Base-by-base conservation (phyloP, 768 basidiomycete genomes). In the Mycena amicta region DNA sequence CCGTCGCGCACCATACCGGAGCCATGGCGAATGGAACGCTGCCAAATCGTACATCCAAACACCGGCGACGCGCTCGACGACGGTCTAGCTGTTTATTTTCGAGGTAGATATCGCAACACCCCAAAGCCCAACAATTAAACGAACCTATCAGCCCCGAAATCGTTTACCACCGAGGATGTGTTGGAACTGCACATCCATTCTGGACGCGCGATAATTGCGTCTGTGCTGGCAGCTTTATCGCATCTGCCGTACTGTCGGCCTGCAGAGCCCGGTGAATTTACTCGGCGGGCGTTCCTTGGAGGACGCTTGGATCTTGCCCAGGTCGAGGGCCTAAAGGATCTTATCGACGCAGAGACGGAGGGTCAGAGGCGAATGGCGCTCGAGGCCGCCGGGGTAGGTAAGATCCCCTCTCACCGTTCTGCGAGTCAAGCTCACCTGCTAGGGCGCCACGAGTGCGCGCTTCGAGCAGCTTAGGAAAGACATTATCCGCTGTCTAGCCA, bases 291-390 rank as follows among this genome's bases (percentile, higher is more conserved):
- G 0, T 92, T 93, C 61, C 75, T 87, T 26, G 87, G 83, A 20
- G 94, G 94, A 0, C 80, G 92, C 41, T 75, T 96, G 53, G 93
- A 95, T 67, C 73, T 96, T 55, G 93, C 92, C 0, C 89, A 95
- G 72, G 93, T 92, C 1, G 94, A 96, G 68, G 94, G 92, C 4
- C 70, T 96, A 55, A 84, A 87, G 57, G 94, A 95, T 67, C 79
- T 96, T 29, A 88, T 96, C 41, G 87, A 95, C 53, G 92, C 93
- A 0, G 92, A 95, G 67, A 96, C 94, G 0, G 92, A 93, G 64
- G 77, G 75, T 18, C 94, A 96, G 70, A 78, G 94, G 53, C 83
- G 83, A 43, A 74, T 89, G 54, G 94, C 94, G 13, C 71, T 92
- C 52, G 75, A 81, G 33, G 83, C 83, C 50, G 90, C 85, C 20